Evolutionary conservation across 2,329 filamentous ascomycete genomes (phyloP).

Genomic region (Alternaria longipes): DNA sequence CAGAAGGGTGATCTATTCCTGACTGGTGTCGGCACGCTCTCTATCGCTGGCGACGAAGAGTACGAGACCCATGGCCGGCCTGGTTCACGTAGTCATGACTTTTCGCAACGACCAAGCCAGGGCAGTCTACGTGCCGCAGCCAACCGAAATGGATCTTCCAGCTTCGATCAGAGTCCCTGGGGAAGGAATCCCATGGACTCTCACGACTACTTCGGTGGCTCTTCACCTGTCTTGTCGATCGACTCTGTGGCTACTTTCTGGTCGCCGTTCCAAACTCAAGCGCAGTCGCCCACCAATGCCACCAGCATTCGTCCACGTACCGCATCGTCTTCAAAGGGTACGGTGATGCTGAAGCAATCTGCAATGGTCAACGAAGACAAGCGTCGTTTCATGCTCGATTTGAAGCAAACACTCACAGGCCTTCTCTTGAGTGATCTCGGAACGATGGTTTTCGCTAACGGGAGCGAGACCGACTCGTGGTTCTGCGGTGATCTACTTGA

Average conservation of each 20-base stretch:
- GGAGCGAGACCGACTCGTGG: conserved; percentile 93
- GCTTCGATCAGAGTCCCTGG: conserved; percentile 74
- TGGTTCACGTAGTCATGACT: conserved; percentile 55
- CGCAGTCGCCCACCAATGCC: conserved; percentile 69
- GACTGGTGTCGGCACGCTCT: conserved; percentile 58
- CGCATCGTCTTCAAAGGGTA: conserved; percentile 73
- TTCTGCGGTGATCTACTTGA: conserved; percentile 70
- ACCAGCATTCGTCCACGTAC: conserved; percentile 71
- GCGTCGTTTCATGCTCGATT: conserved; percentile 76
- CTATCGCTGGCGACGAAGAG: conserved; percentile 59
- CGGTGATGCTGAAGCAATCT: conserved; percentile 67
- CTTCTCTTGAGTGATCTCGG: conserved; percentile 89
- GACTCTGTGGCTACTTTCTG: conserved; percentile 85
- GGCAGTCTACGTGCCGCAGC: conserved; percentile 68
- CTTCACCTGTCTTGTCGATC: conserved; percentile 74
- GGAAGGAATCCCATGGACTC: conserved; percentile 72
- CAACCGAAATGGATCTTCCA: conserved; percentile 72
- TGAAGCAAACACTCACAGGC: conserved; percentile 82
- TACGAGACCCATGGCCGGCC: conserved; percentile 52
- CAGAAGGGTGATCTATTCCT: conserved; percentile 60
- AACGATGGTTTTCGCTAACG: conserved; percentile 82
- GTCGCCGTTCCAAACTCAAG: conserved; percentile 81
- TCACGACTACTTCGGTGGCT: conserved; percentile 74
- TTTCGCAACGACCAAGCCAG: conserved; percentile 61
- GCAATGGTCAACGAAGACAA: conserved; percentile 73